Base-by-base conservation (phyloP, 306 rosid species). In the Prinsepia uniflora region DNA sequence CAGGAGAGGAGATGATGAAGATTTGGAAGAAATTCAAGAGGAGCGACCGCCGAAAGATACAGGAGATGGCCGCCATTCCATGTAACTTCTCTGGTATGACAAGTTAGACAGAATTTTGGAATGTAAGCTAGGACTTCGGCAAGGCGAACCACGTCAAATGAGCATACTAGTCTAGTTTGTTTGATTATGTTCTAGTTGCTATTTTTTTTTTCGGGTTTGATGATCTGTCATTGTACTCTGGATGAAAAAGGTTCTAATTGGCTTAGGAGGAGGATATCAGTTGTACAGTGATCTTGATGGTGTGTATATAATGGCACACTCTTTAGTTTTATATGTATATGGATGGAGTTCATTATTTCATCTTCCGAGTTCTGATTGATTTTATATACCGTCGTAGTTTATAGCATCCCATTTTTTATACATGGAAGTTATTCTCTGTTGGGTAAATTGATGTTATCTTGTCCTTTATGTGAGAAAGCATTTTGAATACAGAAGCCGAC, bases 11-110 rank as follows among this genome's bases (percentile, higher is more conserved):
- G 92, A 91, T 10, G 97, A 84, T 22, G 97, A 91, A 22, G 99
- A 94, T 17, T 71, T 94, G 46, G 96, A 94, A 81, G 99, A 94
- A 66, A 91, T 94, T 62, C 86, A 77, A 74, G 92, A 94, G 7
- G 89, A 81, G 67, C 81, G 89, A 45, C 82, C 84, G 8, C 41
- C 60, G 8, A 90, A 75, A 87, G 97, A 91, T 19, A 86, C 19
- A 72, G 70, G 72, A 36, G 96, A 91, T 68, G 80, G 86, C 40
- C 86, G 95, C 13, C 89, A 87, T 75, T 84, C 97, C 12, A 72
- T 89, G 96, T 89, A 79, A 80, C 47, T 30, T 73, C 62, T 6
- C 45, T 1, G 8, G 19, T 43, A 42, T 57, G 40, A 43, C 61
- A 70, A 22, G 24, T 61, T 68, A 47, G 61, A 63, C 58, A 63